Conservation (phyloP, 495 filamentous ascomycete genomes). For the Talaromyces adpressus region DNA sequence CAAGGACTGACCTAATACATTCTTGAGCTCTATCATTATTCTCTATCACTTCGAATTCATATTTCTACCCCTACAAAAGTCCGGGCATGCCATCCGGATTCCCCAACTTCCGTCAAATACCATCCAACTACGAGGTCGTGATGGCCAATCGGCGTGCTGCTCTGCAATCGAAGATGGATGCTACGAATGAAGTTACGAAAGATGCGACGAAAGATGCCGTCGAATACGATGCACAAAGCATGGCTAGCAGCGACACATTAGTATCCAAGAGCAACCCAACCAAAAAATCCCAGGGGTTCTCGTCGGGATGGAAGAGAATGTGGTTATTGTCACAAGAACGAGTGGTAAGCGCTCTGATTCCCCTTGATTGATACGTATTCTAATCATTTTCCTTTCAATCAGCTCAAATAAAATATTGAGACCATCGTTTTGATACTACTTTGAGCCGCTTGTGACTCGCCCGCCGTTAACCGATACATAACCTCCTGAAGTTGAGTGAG, state of each 20-base stretch:
- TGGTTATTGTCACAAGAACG: not conserved
- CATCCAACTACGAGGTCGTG: not conserved
- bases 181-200: not conserved
- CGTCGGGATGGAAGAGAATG: not conserved
- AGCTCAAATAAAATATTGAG: not conserved
- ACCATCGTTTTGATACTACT: not conserved
- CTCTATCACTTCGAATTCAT: not conserved
- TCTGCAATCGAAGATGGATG: not conserved
- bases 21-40: not conserved
- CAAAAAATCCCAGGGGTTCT: not conserved
- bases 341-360: not conserved
- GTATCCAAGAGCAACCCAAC: not conserved
- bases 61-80: not conserved
- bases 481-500: not conserved
- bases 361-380: not conserved
- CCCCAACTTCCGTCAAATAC: not conserved
- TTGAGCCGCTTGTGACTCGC: not conserved
- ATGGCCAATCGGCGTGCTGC: conserved; percentile 3
- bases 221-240: not conserved
- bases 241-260: not conserved
- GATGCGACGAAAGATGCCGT: not conserved
- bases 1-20: not conserved
- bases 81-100: not conserved
- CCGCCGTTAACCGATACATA: not conserved
- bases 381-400: not conserved